These are phyloP conservation scores for Salix viminalis DNA, from an alignment of 345 rosid genomes.

Conservation along the genomic window DNA sequence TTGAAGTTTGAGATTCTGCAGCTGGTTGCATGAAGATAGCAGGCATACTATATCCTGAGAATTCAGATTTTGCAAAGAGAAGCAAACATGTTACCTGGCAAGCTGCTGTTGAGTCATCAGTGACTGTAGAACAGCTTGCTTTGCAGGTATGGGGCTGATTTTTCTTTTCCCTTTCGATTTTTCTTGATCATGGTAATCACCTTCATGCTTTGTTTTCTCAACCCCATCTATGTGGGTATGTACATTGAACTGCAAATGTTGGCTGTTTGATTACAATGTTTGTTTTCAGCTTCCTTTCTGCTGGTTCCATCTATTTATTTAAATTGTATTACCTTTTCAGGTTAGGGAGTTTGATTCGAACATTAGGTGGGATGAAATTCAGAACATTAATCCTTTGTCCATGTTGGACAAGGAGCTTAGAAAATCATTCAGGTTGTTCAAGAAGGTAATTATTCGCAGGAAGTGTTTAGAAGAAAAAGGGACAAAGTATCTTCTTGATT, in stretches of 20 bases:
- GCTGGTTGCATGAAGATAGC: constrained; percentile 69
- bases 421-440: constrained; percentile 74
- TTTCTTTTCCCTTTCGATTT: not conserved
- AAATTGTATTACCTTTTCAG: constrained; percentile 42
- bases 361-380: constrained; percentile 87
- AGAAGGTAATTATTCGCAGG: constrained; percentile 78
- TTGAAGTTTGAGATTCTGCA: constrained; percentile 50
- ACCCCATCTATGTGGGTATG: not conserved
- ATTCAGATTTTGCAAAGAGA: constrained; percentile 81
- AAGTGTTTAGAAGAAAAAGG: constrained; percentile 54
- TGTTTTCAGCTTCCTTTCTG: not conserved
- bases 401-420: constrained; percentile 62
- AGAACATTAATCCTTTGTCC: constrained; percentile 53
- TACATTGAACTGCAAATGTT: not conserved
- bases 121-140: constrained; percentile 76
- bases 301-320: not conserved
- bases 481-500: constrained; percentile 88
- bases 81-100: constrained; percentile 72
- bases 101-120: constrained; percentile 90
- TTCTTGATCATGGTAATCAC: not conserved
- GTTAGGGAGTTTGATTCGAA: constrained; percentile 79
- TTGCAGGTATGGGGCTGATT: constrained; percentile 52
- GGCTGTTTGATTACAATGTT: not conserved
- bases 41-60: constrained; percentile 79
- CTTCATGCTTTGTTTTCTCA: not conserved